Base-by-base conservation (phyloP, 495 filamentous ascomycete genomes). In the Penicillium coprophilum region DNA sequence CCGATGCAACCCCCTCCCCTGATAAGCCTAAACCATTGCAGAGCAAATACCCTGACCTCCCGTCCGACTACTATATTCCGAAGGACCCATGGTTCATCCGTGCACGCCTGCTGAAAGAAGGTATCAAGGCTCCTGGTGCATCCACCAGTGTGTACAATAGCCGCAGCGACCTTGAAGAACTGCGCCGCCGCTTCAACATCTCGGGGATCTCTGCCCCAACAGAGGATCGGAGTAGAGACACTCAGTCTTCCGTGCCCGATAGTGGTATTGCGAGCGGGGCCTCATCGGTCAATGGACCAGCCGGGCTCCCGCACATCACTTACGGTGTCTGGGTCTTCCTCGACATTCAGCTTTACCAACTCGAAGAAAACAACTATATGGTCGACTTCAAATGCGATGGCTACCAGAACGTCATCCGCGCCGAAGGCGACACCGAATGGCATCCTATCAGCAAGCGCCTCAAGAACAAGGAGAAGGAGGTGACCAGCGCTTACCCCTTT, bases 351-450 rank as follows among this genome's bases (percentile, higher is more conserved):
- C 85, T 98, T 28, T 98, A 98, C 70, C 89, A 93, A 64, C 87
- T 98, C 72, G 94, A 98, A 71, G 84, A 85, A 38, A 88, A 89
- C 53, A 92, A 92, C 61, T 98, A 92, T 71, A 87, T 97, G 59
- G 94, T 98, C 24, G 94, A 98, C 70, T 97, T 98, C 81, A 97
- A 96, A 67, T 96, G 94, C 66, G 91, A 92, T n/a, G 94, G 94
- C 7, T 98, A 98, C 71, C 94, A 98, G 71, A 88, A 89, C 36
- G 76, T 89, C 48, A 76, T 85, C 48, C 75, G 79, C n/a, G 68
- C 73, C 7, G 70, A 75, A 7, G 69, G 73, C 23, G 74, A 73
- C 13, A 60, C 66, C 12, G 77, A 78, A 45, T 80, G 77, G 77
- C 68, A 68, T 34, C 73, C 77, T 8, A 75, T 80, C 44, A 77